Percentiles rank a stretch among this genome's conserved stretches.
Evolutionary conservation across 2,329 filamentous ascomycete genomes (phyloP).

Genomic region (Sporothrix euskadiensis): DNA sequence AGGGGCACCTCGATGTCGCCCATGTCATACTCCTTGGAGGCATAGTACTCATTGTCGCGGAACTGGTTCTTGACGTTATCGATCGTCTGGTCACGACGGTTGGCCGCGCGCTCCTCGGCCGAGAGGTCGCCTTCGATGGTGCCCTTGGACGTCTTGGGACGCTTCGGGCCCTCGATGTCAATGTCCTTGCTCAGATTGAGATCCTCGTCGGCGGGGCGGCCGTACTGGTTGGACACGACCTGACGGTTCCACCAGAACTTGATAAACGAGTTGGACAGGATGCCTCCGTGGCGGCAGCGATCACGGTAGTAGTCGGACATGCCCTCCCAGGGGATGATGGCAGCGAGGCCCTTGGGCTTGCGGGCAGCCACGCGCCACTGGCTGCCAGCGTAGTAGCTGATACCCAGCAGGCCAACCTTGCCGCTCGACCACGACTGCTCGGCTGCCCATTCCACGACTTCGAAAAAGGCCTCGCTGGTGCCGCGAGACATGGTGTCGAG

Average conservation of each 20-base stretch:
- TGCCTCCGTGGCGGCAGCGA: constrained; percentile 61
- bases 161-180: constrained; percentile 43
- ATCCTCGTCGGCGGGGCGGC: constrained; percentile 43
- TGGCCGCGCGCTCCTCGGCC: constrained; percentile 52
- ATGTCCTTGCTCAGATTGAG: constrained; percentile 17
- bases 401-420: constrained; percentile 51
- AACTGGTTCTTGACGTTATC: constrained; percentile 55
- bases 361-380: constrained; percentile 54
- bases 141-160: constrained; percentile 37
- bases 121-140: constrained; percentile 61
- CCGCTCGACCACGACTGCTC: constrained; percentile 50
- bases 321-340: constrained; percentile 55
- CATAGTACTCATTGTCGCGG: constrained; percentile 64
- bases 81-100: constrained; percentile 50
- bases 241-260: constrained; percentile 68
- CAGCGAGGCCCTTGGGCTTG: constrained; percentile 48
- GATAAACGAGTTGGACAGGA: constrained; percentile 60
- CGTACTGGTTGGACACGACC: constrained; percentile 69
- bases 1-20: constrained; percentile 67
- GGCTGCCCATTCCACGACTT: constrained; percentile 53
- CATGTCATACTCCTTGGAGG: constrained; percentile 64
- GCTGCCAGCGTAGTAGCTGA: constrained; percentile 50
- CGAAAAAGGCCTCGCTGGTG: constrained; percentile 51
- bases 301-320: constrained; percentile 59
- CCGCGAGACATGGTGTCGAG: constrained; percentile 53